These are phyloP conservation scores for Ceratobasidium sp. DNA, from an alignment of 1,284 basidiomycete species.

Conservation along the genomic window DNA sequence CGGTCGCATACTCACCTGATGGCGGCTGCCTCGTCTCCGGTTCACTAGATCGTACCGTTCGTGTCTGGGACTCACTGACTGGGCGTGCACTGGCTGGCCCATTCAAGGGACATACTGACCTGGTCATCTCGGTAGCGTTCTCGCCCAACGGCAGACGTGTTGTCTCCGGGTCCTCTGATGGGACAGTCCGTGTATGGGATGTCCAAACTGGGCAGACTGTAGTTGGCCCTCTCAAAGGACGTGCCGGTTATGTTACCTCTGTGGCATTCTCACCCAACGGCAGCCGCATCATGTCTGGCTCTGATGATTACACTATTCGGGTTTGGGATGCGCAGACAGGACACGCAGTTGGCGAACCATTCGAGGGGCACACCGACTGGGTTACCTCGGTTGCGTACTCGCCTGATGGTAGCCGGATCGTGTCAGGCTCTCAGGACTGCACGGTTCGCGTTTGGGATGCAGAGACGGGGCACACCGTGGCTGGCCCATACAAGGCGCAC, in stretches of 20 bases:
- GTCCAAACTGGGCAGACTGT: slow-evolving; percentile 1
- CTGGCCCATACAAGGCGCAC: not conserved
- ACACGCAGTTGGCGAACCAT: not conserved
- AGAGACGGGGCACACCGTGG: slow-evolving; percentile 24
- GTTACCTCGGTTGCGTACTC: slow-evolving; percentile 32
- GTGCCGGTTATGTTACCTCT: not conserved
- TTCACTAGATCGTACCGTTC: slow-evolving; percentile 10
- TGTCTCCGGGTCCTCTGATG: not conserved
- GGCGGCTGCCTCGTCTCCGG: slow-evolving; percentile 22
- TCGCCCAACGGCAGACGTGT: slow-evolving; percentile 7
- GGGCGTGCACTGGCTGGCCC: not conserved
- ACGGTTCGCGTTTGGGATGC: slow-evolving; percentile 37
- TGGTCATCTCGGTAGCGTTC: slow-evolving; percentile 10
- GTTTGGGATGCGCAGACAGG: slow-evolving; percentile 39
- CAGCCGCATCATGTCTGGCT: slow-evolving; percentile 32
- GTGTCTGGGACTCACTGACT: slow-evolving; percentile 30
- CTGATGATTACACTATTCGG: slow-evolving; percentile 30
- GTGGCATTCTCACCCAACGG: slow-evolving; percentile 46
- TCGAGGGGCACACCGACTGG: slow-evolving; percentile 18
- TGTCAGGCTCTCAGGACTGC: slow-evolving; percentile 25
- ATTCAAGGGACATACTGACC: slow-evolving; percentile 1
- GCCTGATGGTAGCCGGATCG: slow-evolving; percentile 26
- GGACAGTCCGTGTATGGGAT: slow-evolving; percentile 17
- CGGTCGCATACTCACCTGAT: slow-evolving; percentile 33
- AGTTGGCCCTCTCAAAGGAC: slow-evolving; percentile 13